phyloP scores from a whole-genome alignment of 108 stramenopile genomes.

The Nannochloropsis oceanica region DNA sequence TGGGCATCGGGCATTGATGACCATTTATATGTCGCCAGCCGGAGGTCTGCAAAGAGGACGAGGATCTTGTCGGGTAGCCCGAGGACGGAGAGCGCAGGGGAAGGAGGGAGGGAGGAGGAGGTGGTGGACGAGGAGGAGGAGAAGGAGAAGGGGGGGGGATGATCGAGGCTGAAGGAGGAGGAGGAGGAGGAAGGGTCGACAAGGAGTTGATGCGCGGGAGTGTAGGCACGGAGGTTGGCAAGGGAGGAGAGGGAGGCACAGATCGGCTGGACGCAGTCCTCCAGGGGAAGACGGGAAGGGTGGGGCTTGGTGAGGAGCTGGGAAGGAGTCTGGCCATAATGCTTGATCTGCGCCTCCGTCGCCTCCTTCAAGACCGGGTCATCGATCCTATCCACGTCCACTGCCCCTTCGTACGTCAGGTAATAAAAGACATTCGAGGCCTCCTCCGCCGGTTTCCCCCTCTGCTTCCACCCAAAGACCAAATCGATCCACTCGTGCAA shows the following conservation, averaged over 20 bases:
- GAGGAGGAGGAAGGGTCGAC: constrained; percentile 3
- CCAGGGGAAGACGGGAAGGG: constrained; percentile 32
- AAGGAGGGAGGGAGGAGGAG: background rate
- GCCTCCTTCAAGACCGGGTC: constrained; percentile 66
- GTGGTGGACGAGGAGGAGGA: background rate
- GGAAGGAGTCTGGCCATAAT: constrained; percentile 92
- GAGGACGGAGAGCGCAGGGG: background rate
- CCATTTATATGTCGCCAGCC: background rate
- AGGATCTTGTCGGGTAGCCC: background rate
- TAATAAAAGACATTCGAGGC: constrained; percentile 87
- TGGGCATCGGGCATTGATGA: background rate
- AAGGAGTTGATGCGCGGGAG: background rate
- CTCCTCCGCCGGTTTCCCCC: constrained; percentile 57
- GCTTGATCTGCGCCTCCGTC: constrained; percentile 77
- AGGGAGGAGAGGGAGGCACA: background rate
- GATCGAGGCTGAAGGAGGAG: background rate
- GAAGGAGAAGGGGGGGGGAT: background rate
- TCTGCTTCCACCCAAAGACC: constrained; percentile 87
- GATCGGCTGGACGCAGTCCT: constrained; percentile 17
- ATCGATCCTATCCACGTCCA: constrained; percentile 76
- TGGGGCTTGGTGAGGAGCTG: constrained; percentile 54
- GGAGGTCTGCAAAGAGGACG: background rate
- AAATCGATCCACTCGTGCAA: constrained; percentile 89
- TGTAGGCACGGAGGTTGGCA: background rate
- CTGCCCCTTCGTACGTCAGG: constrained; percentile 90